Percentiles rank a stretch among this genome's conserved stretches.
Conservation (phyloP, 2,329 filamentous ascomycete genomes). For the Fonsecaea pedrosoi region DNA sequence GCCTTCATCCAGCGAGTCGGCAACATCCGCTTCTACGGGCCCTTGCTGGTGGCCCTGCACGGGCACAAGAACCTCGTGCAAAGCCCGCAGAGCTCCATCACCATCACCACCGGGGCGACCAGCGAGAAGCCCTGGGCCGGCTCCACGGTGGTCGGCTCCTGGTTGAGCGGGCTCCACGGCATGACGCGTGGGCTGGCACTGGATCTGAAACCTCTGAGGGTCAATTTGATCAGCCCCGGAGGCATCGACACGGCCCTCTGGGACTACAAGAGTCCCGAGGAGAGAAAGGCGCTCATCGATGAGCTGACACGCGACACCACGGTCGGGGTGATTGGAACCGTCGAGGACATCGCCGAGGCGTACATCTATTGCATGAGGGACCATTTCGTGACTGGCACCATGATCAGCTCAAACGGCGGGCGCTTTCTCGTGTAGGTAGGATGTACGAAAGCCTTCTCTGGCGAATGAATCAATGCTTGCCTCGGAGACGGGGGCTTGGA, state of each 20-base stretch:
- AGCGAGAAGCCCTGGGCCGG: constrained; percentile 58
- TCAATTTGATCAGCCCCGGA: constrained; percentile 67
- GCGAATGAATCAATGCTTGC: neutral
- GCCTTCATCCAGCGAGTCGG: constrained; percentile 50
- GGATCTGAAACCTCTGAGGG: constrained; percentile 67
- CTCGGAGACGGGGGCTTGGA: neutral
- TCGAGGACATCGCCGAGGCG: constrained; percentile 54
- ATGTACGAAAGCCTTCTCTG: neutral
- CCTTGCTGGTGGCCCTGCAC: constrained; percentile 60
- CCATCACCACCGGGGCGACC: constrained; percentile 61
- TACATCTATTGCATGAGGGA: constrained; percentile 57
- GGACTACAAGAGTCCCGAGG: constrained; percentile 37
- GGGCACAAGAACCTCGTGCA: constrained; percentile 49
- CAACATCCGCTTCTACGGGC: constrained; percentile 58
- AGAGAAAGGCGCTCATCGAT: constrained; percentile 28
- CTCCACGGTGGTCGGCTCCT: constrained; percentile 55
- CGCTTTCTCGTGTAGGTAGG: constrained; percentile 33
- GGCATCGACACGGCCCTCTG: constrained; percentile 56
- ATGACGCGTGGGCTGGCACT: constrained; percentile 64
- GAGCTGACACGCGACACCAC: constrained; percentile 22
- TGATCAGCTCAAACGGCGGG: constrained; percentile 53
- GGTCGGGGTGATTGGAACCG: constrained; percentile 45
- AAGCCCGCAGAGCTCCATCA: constrained; percentile 56
- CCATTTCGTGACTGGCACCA: constrained; percentile 52
- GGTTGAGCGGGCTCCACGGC: constrained; percentile 58